Base-by-base conservation (phyloP, 1,284 basidiomycete genomes). In the Puccinia novopanici region DNA sequence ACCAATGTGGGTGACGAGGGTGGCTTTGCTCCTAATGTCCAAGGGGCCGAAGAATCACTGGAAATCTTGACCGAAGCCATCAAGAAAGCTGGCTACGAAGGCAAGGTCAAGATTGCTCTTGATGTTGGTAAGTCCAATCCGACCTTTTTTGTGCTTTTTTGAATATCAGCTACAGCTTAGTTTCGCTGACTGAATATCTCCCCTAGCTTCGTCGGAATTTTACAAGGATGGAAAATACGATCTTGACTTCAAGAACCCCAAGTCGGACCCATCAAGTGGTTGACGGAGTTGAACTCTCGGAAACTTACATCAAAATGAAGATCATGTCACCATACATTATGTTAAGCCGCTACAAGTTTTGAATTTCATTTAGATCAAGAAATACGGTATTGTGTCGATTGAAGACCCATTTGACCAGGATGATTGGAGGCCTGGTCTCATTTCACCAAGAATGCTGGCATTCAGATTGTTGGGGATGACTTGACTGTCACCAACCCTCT, bases 171-270 rank as follows among this genome's bases (percentile, higher is more conserved):
- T n/a, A n/a, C n/a, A n/a, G n/a, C n/a, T n/a, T n/a, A n/a, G n/a
- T n/a, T 59, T 45, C 19, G 59, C 24, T 55, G 54, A 27, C 24
- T 48, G 9, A 54, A 34, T 73, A 12, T 50, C 42, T 42, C n/a
- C 10, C 15, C 61, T 40, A 61, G 96, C 97, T 82, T 98, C 95
- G 27, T 99, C 96, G 86, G 97, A 99, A 88, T 99, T 99, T 90
- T 99, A 94, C 92, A 99, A 98, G 91, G 95, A 98, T 30, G 96
- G 95, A 86, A 98, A 98, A 89, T 99, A 99, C 88, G 96, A 99
- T 87, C 89, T 99, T 82, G 95, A 99, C 86, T 86, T 87, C 84
- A 95, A 99, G 91, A 98, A 98, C 91, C 92, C 96, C 87, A 97
- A 98, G 89, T 98, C 95, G 82, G 96, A 99, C 89, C 89, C 93